A percentile compares a stretch with the other conserved stretches of the same genome.
Evolutionary conservation across 768 basidiomycete genomes (phyloP).

Genomic region (Rhizopogon vesiculosus): DNA sequence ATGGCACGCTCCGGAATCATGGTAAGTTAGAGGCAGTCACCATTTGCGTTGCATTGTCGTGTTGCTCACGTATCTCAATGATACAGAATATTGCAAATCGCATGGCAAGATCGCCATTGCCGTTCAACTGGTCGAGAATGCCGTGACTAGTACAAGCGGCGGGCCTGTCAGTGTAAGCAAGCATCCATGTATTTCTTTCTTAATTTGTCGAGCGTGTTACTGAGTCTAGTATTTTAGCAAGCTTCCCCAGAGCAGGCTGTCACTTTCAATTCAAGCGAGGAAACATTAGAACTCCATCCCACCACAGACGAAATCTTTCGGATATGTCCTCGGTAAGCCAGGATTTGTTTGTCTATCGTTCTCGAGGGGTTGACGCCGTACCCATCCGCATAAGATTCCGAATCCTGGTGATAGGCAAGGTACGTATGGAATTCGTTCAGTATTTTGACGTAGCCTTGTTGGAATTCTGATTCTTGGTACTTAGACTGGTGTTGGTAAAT

Average conservation of each 20-base stretch:
- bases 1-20: background rate
- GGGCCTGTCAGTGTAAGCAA: background rate
- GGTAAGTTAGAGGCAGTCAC: background rate
- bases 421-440: too few relatives aligned
- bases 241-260: background rate
- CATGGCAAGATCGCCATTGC: background rate
- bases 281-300: background rate
- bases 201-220: background rate
- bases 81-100: background rate
- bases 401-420: background rate
- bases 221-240: background rate
- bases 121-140: background rate
- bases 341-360: background rate
- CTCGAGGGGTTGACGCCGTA: background rate
- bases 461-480: too few relatives aligned
- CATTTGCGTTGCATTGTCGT: too few relatives aligned
- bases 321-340: background rate
- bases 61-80: background rate
- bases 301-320: background rate
- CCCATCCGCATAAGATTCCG: background rate
- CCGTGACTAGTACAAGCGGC: background rate
- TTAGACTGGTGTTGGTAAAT: constrained; percentile 11
- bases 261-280: background rate
- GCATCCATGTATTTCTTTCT: background rate
- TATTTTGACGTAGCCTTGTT: too few relatives aligned